phyloP scores from a whole-genome alignment of 352 stramenopile genomes.

The Globisporangium canariense region DNA sequence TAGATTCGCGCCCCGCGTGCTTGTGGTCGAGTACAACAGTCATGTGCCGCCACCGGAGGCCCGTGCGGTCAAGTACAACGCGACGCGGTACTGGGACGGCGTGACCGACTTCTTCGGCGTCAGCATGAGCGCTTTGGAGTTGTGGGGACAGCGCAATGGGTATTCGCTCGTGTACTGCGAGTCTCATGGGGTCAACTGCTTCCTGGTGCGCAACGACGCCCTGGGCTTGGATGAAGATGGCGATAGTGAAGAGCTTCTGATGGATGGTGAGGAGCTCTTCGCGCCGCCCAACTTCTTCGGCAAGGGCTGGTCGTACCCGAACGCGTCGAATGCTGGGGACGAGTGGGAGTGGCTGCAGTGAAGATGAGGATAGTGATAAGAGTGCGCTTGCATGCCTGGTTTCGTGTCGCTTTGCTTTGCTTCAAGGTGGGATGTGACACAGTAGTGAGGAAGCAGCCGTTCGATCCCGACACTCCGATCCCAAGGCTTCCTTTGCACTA shows the following conservation, averaged over 20 bases:
- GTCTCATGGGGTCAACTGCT: slow-evolving; percentile 74
- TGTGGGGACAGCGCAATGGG: slow-evolving; percentile 32
- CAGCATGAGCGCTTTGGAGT: slow-evolving; percentile 44
- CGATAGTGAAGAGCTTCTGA: background rate
- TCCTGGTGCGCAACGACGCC: slow-evolving; percentile 54
- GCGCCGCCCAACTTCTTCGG: slow-evolving; percentile 67
- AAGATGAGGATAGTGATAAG: background rate
- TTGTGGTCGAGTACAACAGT: slow-evolving; percentile 64
- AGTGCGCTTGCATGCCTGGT: background rate
- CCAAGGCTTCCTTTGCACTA: background rate
- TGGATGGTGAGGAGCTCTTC: slow-evolving; percentile 36
- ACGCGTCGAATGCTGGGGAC: slow-evolving; percentile 30
- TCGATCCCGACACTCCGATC: background rate
- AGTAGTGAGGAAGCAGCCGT: background rate
- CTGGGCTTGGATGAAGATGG: slow-evolving; percentile 10
- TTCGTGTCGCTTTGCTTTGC: background rate
- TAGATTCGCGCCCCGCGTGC: slow-evolving; percentile 43
- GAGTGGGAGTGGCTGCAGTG: slow-evolving; percentile 46
- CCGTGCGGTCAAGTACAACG: slow-evolving; percentile 44
- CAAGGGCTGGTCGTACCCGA: slow-evolving; percentile 48
- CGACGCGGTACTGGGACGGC: slow-evolving; percentile 39
- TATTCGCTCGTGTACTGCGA: slow-evolving; percentile 82
- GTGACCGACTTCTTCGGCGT: slow-evolving; percentile 57
- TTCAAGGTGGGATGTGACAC: background rate
- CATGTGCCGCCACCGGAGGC: slow-evolving; percentile 46